Evolutionary conservation across 495 filamentous ascomycete species (phyloP), one percentile per base, ranked within the genome.

Genomic region (Penicillium soppii): DNA sequence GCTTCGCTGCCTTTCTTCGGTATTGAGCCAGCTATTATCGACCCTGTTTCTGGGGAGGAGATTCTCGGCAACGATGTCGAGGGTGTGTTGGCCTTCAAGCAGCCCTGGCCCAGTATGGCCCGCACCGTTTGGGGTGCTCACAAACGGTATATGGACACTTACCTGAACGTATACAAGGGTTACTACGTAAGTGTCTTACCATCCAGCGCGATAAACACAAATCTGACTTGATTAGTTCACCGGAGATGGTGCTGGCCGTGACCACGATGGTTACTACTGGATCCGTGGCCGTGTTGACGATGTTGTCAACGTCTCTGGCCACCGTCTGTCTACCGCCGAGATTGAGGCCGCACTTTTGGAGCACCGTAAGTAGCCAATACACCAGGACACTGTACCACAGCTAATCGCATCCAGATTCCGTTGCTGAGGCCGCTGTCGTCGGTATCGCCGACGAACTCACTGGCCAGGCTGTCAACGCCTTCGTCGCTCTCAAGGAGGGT

Each of bases 211-310:
- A 65, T 39, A 52, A 51, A 83, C 61, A 4, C 15, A 16, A 17
- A 13, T 38, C 29, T 32, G 10, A 32, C 29, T 32, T 7, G 29
- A 12, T 4, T 60, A 96, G 90, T 98, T 97, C 81, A 99, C 95
- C 20, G 94, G 94, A 55, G 94, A 99, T 69, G 95, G 95, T 59
- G 94, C 95, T 50, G 95, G 89, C 55, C 88, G 95, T 62, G 94
- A 99, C 68, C 90, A 96, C 72, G 95, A 99, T 57, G 94, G 94
- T 43, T 97, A 97, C 78, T 97, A 97, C 82, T 97, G 95, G 95
- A 97, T 99, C 71, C 91, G 95, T 50, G 95, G 94, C 41, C 90
- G 94, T 74, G 94, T 97, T 23, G 94, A 99, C 65, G 94, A 99
- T 60, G 94, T 97, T 48, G 92, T 99, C 65, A 99, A 97, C 67